Evolutionary conservation across 1,139 yeast species (phyloP), one percentile per base, ranked within the genome.

Genomic region (Saccharomyces hybrid): DNA sequence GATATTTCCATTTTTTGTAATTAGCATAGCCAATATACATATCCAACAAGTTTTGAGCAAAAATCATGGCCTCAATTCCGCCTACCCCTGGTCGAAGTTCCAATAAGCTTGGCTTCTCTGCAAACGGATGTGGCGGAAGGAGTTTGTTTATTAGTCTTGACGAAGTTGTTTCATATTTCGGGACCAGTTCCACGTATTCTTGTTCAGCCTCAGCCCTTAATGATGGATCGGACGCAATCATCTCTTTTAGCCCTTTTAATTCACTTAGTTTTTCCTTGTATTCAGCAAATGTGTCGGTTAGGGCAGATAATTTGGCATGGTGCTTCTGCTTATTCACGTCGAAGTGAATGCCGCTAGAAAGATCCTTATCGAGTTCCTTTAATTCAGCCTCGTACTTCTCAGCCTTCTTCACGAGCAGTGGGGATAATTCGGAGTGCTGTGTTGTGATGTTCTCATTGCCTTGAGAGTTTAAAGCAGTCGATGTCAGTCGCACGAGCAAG

Each of bases 41-140:
- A 56, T 79, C 76, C 59, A 90, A 71, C 57, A 93, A 72, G 66
- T 95, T 96, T 50, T 78, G 79, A 0, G 98, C 82, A 69, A 93
- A 93, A 6, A 93, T 77, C 67, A 85, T 83, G 0, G 99, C 98
- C 64, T 93, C 99, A 5, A 84, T 80, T 2, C 99, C 99, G 13
- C 99, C 99, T 1, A 93, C 91, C 1, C 99, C 99, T 0, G 99
- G 97, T 55, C 98, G 77, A 28, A 93, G 71, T 69, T 93, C 99
- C 16, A 93, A 63, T 13, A 93, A 76, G 51, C 96, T 85, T 0
- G 95, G 83, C 56, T 81, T 82, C 54, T 88, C 95, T 2, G 85
- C 79, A 67, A 87, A 88, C 50, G 84, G 83, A 59, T 87, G 84
- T 2, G 88, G 81, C 1, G 98, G 97, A 34, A 90, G 73, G 9